Conservation (phyloP, 148 eudicot genomes). For the Chenopodium album region DNA sequence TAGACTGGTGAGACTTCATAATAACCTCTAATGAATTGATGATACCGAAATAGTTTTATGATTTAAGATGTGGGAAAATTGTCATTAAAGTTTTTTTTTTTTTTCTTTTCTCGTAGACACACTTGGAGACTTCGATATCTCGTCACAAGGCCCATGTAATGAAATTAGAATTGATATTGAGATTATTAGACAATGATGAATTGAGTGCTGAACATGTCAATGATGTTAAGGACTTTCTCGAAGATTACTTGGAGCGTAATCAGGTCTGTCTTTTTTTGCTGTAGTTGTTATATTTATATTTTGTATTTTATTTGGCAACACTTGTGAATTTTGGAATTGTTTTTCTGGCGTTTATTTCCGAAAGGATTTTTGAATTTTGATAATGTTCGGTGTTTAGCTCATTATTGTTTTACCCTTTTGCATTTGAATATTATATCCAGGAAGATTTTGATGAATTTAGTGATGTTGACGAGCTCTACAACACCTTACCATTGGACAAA, state of each 20-base stretch:
- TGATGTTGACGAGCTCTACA: slow-evolving; percentile 96
- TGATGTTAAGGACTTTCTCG: slow-evolving; percentile 91
- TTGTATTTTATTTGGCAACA: background rate
- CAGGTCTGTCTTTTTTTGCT: slow-evolving; percentile 48
- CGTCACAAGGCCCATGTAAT: slow-evolving; percentile 97
- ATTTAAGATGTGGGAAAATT: background rate
- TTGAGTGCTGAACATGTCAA: slow-evolving; percentile 96
- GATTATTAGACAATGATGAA: slow-evolving; percentile 90
- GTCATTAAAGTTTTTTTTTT: background rate
- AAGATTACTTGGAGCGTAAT: slow-evolving; percentile 96
- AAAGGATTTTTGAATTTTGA: background rate
- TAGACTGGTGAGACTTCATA: slow-evolving; percentile 70
- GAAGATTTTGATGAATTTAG: slow-evolving; percentile 94
- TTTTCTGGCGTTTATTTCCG: background rate
- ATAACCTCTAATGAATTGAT: background rate
- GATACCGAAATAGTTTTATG: slow-evolving; percentile 11
- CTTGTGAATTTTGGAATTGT: background rate
- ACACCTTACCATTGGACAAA: slow-evolving; percentile 81
- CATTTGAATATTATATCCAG: slow-evolving; percentile 38
- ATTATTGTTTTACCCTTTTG: background rate
- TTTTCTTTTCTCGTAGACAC: slow-evolving; percentile 50
- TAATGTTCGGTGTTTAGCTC: background rate
- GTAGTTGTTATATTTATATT: too few species aligned
- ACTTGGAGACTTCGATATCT: slow-evolving; percentile 85
- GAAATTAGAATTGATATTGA: slow-evolving; percentile 87